A percentile compares a stretch with the other conserved stretches of the same genome.
phyloP scores from a whole-genome alignment of 1,139 yeast genomes.

The Hyphopichia wangnamkhiaoensis region DNA sequence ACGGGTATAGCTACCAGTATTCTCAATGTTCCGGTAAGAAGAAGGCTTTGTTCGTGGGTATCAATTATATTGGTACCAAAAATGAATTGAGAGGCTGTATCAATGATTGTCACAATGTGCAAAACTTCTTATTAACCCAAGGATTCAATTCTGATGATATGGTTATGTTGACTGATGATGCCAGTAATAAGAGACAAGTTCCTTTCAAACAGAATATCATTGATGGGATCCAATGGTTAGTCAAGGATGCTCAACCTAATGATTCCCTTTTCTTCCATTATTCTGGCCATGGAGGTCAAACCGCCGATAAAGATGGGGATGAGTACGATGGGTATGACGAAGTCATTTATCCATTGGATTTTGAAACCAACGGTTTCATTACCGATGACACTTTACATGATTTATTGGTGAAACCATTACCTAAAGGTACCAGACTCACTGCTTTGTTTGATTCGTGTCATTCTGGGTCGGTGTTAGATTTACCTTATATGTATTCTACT shows the following conservation, averaged over 20 bases:
- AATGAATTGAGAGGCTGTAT: slow-evolving; percentile 83
- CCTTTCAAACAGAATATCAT: slow-evolving; percentile 81
- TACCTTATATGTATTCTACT: slow-evolving; percentile 88
- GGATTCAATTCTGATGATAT: slow-evolving; percentile 80
- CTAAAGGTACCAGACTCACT: slow-evolving; percentile 82
- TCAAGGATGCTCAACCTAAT: slow-evolving; percentile 75
- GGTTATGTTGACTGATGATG: slow-evolving; percentile 81
- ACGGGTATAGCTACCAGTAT: slow-evolving; percentile 48
- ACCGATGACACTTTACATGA: slow-evolving; percentile 86
- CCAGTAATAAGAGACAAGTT: slow-evolving; percentile 57
- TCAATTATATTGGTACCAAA: slow-evolving; percentile 75
- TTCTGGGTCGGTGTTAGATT: slow-evolving; percentile 86
- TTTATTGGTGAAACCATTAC: slow-evolving; percentile 73
- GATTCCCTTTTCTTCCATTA: slow-evolving; percentile 85
- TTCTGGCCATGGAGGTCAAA: slow-evolving; percentile 93
- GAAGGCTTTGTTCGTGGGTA: slow-evolving; percentile 84
- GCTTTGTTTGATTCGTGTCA: slow-evolving; percentile 93
- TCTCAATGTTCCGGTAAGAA: slow-evolving; percentile 75
- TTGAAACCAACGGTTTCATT: slow-evolving; percentile 69
- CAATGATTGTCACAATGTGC: slow-evolving; percentile 73
- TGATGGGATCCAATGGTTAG: slow-evolving; percentile 91
- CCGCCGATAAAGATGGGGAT: slow-evolving; percentile 80
- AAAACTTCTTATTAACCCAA: slow-evolving; percentile 51
- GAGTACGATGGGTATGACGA: slow-evolving; percentile 91
- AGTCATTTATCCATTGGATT: slow-evolving; percentile 89